Base-by-base conservation (phyloP, 208 protist genomes). In the Angomonas deanei region DNA sequence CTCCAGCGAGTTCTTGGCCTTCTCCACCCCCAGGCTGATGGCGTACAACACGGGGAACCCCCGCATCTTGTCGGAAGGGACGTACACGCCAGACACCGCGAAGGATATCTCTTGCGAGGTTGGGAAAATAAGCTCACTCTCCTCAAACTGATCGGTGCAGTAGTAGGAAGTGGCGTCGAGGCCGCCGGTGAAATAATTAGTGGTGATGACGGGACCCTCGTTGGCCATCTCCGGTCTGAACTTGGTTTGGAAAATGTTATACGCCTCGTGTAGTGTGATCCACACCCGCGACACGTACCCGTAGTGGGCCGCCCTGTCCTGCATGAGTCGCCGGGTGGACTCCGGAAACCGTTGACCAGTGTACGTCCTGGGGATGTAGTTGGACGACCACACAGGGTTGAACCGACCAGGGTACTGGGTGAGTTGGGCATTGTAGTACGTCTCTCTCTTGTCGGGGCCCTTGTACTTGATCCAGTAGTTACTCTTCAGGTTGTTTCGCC, bases 141-240 rank as follows among this genome's bases (percentile, higher is more conserved):
- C 65, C 1, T n/a, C 68, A 52, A 92, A 94, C 71, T 94, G 88
- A 49, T 94, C 84, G 0, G 83, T 80, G 69, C 88, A 94, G 74
- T 80, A 92, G 53, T 80, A 90, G 30, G 61, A 72, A 2, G 73
- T 36, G 0, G 66, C 46, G 32, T 68, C 66, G 13, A 72, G 32
- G 1, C 72, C 68, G 24, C 61, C 82, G 17, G 75, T 86, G 48
- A 86, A 85, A 63, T 65, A 60, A 42, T 23, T 66, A 28, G 55
- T 68, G 70, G 72, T 78, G 48, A 94, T 66, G 3, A 70, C 48
- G 24, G 82, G 80, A 10, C 42, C 68, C 55, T 91, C 78, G 38
- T 64, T 58, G 23, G 72, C 74, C 15, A 66, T 67, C 36, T 76
- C 70, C 1, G 70, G 61, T 24, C 62, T 42, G 38, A 94, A 68